phyloP scores from a whole-genome alignment of 1,284 basidiomycete species.

The Cerioporus squamosus region DNA sequence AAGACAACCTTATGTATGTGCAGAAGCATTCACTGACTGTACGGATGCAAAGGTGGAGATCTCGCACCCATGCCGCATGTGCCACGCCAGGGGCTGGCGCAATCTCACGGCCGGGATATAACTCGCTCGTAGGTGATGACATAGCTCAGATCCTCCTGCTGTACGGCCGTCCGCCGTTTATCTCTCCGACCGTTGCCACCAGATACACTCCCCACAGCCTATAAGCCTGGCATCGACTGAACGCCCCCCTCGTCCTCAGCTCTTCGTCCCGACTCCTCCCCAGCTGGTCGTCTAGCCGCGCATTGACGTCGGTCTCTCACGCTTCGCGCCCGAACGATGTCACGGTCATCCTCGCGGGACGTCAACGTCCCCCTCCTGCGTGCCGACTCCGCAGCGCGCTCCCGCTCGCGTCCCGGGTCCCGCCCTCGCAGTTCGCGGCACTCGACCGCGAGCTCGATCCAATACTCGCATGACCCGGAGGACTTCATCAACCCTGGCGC shows the following conservation, averaged over 20 bases:
- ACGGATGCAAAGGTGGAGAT: too few relatives aligned
- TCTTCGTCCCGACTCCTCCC: too few relatives aligned
- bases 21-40: too few relatives aligned
- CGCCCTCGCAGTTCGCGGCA: slow-evolving; percentile 29
- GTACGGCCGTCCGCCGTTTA: neutral
- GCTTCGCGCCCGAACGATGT: slow-evolving; percentile 11
- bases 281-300: too few relatives aligned
- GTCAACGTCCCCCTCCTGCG: slow-evolving; percentile 14
- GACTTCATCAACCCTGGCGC: slow-evolving; percentile 49
- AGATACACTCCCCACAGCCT: neutral
- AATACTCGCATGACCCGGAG: slow-evolving; percentile 40
- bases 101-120: too few relatives aligned
- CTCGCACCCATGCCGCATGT: too few relatives aligned
- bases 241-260: neutral
- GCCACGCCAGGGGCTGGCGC: too few relatives aligned
- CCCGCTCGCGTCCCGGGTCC: slow-evolving; percentile 24
- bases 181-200: neutral
- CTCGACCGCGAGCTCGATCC: slow-evolving; percentile 26
- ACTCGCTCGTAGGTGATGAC: neutral
- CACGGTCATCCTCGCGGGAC: slow-evolving; percentile 18
- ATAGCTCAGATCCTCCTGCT: neutral
- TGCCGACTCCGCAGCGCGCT: slow-evolving; percentile 1
- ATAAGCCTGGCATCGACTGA: neutral
- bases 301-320: neutral
- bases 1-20: too few relatives aligned